phyloP scores from a whole-genome alignment of 306 rosid genomes.

The Castanopsis chinensis region DNA sequence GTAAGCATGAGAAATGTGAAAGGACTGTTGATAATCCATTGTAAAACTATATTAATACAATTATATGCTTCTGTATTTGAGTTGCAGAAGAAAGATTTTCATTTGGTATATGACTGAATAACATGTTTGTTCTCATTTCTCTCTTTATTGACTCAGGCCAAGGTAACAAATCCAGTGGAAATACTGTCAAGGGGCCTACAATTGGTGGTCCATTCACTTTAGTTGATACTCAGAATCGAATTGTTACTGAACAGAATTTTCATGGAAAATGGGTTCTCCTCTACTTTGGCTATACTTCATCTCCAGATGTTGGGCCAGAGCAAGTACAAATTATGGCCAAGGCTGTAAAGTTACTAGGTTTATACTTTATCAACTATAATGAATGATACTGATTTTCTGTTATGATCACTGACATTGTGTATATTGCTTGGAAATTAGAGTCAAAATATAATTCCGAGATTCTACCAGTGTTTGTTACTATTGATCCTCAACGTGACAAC shows the following conservation, averaged over 20 bases:
- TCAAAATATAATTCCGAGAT: conserved; percentile 49
- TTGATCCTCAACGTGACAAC: conserved; percentile 92
- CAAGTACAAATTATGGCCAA: conserved; percentile 64
- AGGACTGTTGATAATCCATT: neutral
- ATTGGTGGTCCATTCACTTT: conserved; percentile 91
- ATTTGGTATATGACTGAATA: neutral
- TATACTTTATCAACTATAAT: conserved; percentile 18
- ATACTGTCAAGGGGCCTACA: conserved; percentile 50
- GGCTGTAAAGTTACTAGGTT: conserved; percentile 67
- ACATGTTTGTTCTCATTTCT: conserved; percentile 13
- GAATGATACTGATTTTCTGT: conserved; percentile 6
- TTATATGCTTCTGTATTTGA: neutral
- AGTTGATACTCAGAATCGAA: conserved; percentile 55
- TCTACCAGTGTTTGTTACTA: conserved; percentile 78
- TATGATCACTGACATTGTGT: conserved; percentile 21
- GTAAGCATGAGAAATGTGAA: conserved; percentile 11
- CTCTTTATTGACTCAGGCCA: conserved; percentile 50
- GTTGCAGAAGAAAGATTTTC: conserved; percentile 1
- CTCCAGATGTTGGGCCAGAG: conserved; percentile 93
- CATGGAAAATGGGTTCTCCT: conserved; percentile 84
- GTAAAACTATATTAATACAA: neutral
- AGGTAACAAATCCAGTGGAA: conserved; percentile 27
- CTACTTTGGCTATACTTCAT: conserved; percentile 87
- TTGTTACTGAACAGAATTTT: conserved; percentile 56
- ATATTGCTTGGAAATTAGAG: conserved; percentile 42